A percentile compares a stretch with the other conserved stretches of the same genome.
Evolutionary conservation across 257 asterid genomes (phyloP).

Genomic region (Solanum etuberosum): DNA sequence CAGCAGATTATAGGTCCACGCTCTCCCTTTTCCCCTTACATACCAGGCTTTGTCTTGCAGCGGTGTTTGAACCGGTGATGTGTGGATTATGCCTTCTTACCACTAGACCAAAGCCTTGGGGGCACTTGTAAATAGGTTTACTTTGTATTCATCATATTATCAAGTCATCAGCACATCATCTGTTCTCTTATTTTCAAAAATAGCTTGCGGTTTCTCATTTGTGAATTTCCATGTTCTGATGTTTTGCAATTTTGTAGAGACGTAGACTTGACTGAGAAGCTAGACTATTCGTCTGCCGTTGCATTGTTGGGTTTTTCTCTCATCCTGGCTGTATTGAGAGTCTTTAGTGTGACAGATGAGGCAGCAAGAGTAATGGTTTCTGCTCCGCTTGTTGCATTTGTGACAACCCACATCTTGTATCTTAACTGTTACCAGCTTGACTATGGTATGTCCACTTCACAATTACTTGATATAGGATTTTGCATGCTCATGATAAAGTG

Average conservation of each 20-base stretch:
- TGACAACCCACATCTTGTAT: constrained; percentile 69
- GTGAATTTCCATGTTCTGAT: constrained; percentile 1
- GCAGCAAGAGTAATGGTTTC: constrained; percentile 91
- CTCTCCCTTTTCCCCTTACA: background rate
- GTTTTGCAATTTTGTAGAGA: constrained; percentile 40
- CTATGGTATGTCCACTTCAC: constrained; percentile 38
- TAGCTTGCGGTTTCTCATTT: background rate
- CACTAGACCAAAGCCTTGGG: background rate
- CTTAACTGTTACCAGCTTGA: constrained; percentile 55
- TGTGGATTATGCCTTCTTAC: background rate
- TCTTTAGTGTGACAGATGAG: constrained; percentile 49
- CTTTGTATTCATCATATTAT: background rate
- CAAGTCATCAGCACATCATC: background rate
- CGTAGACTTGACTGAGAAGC: constrained; percentile 74
- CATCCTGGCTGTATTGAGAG: constrained; percentile 52
- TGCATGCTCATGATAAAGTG: background rate
- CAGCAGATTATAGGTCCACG: background rate
- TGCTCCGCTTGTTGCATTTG: constrained; percentile 67
- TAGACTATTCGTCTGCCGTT: constrained; percentile 66
- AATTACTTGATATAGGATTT: background rate
- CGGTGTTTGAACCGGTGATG: background rate
- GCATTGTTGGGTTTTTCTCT: constrained; percentile 72
- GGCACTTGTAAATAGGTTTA: background rate
- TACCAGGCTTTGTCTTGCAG: background rate
- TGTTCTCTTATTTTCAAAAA: background rate